Percentiles rank a stretch among this genome's conserved stretches.
These are phyloP conservation scores for Meredithiella fracta DNA, from an alignment of 2,329 filamentous ascomycete genomes.

Conservation along the genomic window DNA sequence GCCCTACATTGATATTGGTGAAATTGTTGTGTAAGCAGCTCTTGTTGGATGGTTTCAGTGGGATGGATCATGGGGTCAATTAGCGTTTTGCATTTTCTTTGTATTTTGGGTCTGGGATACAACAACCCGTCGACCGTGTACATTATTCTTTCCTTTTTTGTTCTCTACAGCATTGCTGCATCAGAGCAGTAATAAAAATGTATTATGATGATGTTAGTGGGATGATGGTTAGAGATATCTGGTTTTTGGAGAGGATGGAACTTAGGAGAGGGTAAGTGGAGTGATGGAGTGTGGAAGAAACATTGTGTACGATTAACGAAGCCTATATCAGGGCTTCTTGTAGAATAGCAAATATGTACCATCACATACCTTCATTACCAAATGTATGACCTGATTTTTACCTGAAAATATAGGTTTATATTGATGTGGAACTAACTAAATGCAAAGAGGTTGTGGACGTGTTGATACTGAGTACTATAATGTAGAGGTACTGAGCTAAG, in stretches of 20 bases:
- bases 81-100: conserved; percentile 1
- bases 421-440: not conserved
- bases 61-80: not conserved
- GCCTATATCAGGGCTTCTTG: conserved; percentile 14
- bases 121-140: conserved; percentile 9
- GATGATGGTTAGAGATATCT: not conserved
- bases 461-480: not conserved
- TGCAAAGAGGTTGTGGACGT: not conserved
- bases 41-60: not conserved
- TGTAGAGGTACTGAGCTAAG: not conserved
- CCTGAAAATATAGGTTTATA: not conserved
- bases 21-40: conserved; percentile 36
- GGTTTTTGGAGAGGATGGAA: not conserved
- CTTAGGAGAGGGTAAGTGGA: not conserved
- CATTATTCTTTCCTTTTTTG: conserved; percentile 10
- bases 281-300: not conserved
- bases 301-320: conserved; percentile 14
- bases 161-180: not conserved
- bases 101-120: conserved; percentile 5
- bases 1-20: conserved; percentile 52
- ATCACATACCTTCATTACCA: conserved; percentile 6
- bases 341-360: conserved; percentile 14
- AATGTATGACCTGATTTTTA: not conserved
- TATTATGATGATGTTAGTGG: conserved; percentile 2
- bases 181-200: conserved; percentile 2